Percentiles rank a stretch among this genome's conserved stretches.
Evolutionary conservation across 805 yeast genomes (phyloP).

Genomic region (Nakazawaea ishiwadae): DNA sequence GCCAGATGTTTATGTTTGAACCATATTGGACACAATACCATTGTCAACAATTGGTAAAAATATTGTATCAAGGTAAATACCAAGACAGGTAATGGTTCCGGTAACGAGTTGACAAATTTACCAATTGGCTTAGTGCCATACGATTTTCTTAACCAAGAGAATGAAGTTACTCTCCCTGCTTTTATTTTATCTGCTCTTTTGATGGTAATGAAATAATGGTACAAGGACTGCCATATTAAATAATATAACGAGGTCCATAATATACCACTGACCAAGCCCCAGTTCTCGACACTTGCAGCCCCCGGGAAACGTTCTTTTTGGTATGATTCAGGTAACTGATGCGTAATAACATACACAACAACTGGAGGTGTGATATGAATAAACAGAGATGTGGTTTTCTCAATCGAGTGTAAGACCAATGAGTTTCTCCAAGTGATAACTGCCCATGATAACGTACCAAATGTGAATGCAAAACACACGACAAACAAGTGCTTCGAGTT

Average conservation of each 20-base stretch:
- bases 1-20: constrained; percentile 66
- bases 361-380: constrained; percentile 91
- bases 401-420: constrained; percentile 84
- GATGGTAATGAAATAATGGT: constrained; percentile 90
- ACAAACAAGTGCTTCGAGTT: constrained; percentile 66
- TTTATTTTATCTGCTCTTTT: constrained; percentile 73
- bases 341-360: constrained; percentile 81
- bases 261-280: constrained; percentile 71
- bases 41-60: constrained; percentile 77
- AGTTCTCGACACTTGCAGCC: constrained; percentile 58
- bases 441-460: constrained; percentile 90
- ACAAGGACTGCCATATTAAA: constrained; percentile 83
- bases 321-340: constrained; percentile 53
- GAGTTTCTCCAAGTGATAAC: constrained; percentile 96
- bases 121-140: constrained; percentile 66
- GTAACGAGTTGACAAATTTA: constrained; percentile 71
- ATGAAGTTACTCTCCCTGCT: constrained; percentile 83
- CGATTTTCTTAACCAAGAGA: constrained; percentile 74
- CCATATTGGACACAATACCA: constrained; percentile 90
- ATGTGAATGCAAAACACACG: constrained; percentile 78
- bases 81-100: constrained; percentile 80
- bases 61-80: constrained; percentile 87
- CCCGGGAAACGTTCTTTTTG: constrained; percentile 70
- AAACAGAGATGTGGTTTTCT: constrained; percentile 86
- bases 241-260: constrained; percentile 78